Evolutionary conservation across 2,329 filamentous ascomycete species (phyloP).

Genomic region (Ophiostoma populinum): DNA sequence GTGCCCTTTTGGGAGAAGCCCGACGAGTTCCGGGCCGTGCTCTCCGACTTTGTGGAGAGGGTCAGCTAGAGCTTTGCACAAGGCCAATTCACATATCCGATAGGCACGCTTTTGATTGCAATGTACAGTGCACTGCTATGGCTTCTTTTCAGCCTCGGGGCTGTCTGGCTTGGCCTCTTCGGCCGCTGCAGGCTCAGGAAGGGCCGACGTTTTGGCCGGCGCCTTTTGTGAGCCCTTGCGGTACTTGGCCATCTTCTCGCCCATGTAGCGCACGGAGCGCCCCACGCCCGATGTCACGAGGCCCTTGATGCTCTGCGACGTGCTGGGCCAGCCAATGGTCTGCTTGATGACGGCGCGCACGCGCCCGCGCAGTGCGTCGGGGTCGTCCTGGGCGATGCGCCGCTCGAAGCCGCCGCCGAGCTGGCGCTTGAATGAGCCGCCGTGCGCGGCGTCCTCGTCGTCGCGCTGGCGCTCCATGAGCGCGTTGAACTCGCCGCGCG

Average conservation of each 20-base stretch:
- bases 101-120: background rate
- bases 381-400: slow-evolving; percentile 42
- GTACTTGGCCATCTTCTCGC: slow-evolving; percentile 63
- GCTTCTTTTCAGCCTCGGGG: background rate
- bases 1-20: slow-evolving; percentile 8
- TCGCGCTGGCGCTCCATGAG: slow-evolving; percentile 68
- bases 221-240: slow-evolving; percentile 22
- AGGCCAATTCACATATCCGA: background rate
- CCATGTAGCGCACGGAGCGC: slow-evolving; percentile 56
- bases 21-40: background rate
- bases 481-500: slow-evolving; percentile 62
- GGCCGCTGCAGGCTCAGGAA: background rate
- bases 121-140: background rate
- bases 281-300: slow-evolving; percentile 58
- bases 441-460: slow-evolving; percentile 36
- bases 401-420: slow-evolving; percentile 75
- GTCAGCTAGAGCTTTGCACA: background rate
- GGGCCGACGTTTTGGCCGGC: too few relatives aligned
- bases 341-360: slow-evolving; percentile 65
- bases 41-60: slow-evolving; percentile 3
- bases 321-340: slow-evolving; percentile 86
- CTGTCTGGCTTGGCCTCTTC: background rate
- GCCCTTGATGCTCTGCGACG: slow-evolving; percentile 73
- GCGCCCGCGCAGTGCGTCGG: slow-evolving; percentile 37
- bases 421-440: slow-evolving; percentile 45